A percentile compares a stretch with the other conserved stretches of the same genome.
These are phyloP conservation scores for Fusarium sp. DNA, from an alignment of 2,329 filamentous ascomycete species.

Conservation along the genomic window DNA sequence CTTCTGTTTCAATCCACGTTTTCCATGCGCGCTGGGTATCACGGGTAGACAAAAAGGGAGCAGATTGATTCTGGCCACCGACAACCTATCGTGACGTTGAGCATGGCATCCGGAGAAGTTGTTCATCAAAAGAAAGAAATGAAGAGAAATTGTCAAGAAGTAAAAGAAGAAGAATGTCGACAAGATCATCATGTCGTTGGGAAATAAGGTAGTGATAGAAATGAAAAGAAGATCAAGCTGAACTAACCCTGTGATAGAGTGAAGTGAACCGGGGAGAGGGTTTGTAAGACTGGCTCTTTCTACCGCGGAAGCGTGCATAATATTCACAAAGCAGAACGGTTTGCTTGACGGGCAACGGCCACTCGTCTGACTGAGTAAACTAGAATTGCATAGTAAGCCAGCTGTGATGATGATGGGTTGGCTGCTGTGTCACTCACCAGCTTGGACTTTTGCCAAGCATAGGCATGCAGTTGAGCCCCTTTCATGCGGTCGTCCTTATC, in stretches of 20 bases:
- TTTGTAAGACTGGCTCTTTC: constrained; percentile 56
- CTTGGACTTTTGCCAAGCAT: constrained; percentile 61
- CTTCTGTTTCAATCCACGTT: constrained; percentile 64
- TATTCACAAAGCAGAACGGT: constrained; percentile 65
- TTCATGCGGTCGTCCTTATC: constrained; percentile 61
- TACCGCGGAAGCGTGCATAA: constrained; percentile 65
- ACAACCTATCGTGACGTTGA: constrained; percentile 54
- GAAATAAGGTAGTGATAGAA: background rate
- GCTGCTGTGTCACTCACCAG: constrained; percentile 54
- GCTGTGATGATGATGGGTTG: background rate
- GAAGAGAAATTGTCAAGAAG: constrained; percentile 44
- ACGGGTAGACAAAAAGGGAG: constrained; percentile 30
- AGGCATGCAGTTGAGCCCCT: constrained; percentile 62
- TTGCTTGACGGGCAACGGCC: constrained; percentile 63
- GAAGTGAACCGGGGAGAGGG: constrained; percentile 61
- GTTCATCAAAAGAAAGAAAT: constrained; percentile 27
- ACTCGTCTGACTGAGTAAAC: constrained; percentile 53
- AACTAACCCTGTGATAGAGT: constrained; percentile 66
- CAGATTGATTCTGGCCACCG: constrained; percentile 45
- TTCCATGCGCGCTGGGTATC: constrained; percentile 56
- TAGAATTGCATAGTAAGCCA: constrained; percentile 42
- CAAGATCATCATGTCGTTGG: constrained; percentile 5
- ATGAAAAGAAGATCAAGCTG: constrained; percentile 34
- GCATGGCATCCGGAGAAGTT: constrained; percentile 25
- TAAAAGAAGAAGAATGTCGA: constrained; percentile 34